Base-by-base conservation (phyloP, 331 rosid genomes). In the Saraca asoca region DNA sequence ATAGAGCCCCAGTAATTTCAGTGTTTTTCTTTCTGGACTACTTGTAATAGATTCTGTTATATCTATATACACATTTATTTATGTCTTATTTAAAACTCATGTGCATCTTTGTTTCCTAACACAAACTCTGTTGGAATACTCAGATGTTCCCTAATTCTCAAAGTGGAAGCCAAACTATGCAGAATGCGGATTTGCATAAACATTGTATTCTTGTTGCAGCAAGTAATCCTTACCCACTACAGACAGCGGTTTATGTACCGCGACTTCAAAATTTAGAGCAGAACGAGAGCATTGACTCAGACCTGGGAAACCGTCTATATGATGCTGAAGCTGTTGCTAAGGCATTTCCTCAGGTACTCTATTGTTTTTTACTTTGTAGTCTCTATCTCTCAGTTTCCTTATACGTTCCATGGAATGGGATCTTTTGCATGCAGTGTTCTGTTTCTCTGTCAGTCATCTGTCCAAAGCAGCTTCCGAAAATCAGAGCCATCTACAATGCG, bases 131-230 rank as follows among this genome's bases (percentile, higher is more conserved):
- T 66, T 68, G 73, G 12, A 60, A 69, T 76, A 72, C 31, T 51
- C 80, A 90, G 99, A 94, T 94, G 99, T 86, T 94, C 69, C 82
- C 92, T 31, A 79, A 48, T 64, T 51, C 70, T 58, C 92, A 76
- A 90, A 88, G 76, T 75, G 97, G 95, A 72, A 82, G 64, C 59
- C 81, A 81, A 65, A 85, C 66, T 88, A 97, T 81, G 76, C 97
- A 84, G 73, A 94, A 64, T 75, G 68, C 79, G 83, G 97, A 94
- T 66, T 54, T 64, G 79, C 91, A 90, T 59, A 90, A 77, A 82
- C 99, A 94, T 67, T 94, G 99, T 70, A 72, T 94, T 80, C 92
- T 94, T 73, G 68, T 94, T 79, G 85, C 96, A 53, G 96, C 99
- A 5, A 94, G 95, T 74, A 94, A 90, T 51, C 97, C 99, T 68